phyloP scores from a whole-genome alignment of 176 grass and related monocot species.

The Carex scoparia region DNA sequence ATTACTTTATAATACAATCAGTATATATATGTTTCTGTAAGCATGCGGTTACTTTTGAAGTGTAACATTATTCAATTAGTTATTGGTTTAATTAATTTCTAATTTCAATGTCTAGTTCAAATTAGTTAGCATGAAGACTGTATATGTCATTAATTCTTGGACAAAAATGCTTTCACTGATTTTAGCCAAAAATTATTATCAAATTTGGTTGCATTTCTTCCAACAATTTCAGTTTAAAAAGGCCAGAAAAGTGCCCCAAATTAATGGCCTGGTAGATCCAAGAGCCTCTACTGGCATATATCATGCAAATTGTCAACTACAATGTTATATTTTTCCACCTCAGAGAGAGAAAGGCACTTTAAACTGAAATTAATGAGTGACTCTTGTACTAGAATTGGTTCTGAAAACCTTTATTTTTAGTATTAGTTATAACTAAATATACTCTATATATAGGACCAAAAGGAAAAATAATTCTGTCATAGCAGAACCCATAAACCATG shows the following conservation, averaged over 20 bases:
- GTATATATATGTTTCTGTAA: neutral
- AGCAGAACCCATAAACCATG: conserved; percentile 11
- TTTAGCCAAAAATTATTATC: neutral
- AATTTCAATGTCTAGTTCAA: neutral
- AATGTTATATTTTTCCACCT: neutral
- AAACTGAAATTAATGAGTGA: neutral
- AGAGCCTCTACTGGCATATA: neutral
- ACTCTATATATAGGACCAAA: neutral
- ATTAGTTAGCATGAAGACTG: neutral
- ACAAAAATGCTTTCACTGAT: neutral
- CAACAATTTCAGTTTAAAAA: neutral
- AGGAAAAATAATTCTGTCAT: neutral
- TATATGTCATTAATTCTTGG: neutral
- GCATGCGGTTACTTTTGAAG: neutral
- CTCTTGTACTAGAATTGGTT: neutral
- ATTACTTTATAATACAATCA: too few species aligned
- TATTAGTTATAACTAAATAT: neutral
- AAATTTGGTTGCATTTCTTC: neutral
- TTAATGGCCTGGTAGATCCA: neutral
- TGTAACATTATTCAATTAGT: neutral
- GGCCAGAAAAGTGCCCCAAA: neutral
- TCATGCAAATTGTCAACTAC: neutral
- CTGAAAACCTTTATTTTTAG: neutral
- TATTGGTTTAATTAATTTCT: neutral
- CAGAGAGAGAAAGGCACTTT: neutral